These are phyloP conservation scores for Auriculariales sp. DNA, from an alignment of 768 basidiomycete genomes.

Conservation along the genomic window DNA sequence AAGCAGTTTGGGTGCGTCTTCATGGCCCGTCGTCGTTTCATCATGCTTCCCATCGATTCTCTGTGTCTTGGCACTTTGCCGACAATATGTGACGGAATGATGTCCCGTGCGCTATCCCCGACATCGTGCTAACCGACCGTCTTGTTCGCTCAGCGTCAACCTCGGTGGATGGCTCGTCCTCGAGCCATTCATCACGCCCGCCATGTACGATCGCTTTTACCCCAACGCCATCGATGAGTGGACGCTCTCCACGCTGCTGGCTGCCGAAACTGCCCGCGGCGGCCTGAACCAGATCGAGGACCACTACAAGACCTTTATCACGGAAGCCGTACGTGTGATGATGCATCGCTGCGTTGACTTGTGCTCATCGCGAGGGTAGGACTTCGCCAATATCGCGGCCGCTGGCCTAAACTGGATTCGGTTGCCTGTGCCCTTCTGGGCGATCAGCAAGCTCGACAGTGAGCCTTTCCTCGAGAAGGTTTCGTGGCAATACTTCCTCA, in stretches of 20 bases:
- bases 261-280: conserved; percentile 39
- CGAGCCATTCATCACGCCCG: conserved; percentile 66
- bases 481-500: conserved; percentile 72
- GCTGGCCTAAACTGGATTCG: conserved; percentile 80
- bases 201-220: conserved; percentile 42
- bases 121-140: neutral
- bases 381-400: conserved; percentile 78
- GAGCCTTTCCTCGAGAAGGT: conserved; percentile 67
- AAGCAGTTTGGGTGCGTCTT: conserved; percentile 39
- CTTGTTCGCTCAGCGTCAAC: conserved; percentile 34
- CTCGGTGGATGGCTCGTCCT: conserved; percentile 62
- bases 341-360: neutral
- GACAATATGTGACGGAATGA: neutral
- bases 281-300: conserved; percentile 51
- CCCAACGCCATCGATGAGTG: conserved; percentile 42
- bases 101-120: neutral
- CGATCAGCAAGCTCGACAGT: conserved; percentile 55
- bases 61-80: conserved; percentile 3
- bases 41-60: neutral
- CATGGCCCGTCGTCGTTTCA: neutral
- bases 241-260: conserved; percentile 52
- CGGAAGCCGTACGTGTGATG: conserved; percentile 2
- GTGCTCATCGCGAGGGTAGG: conserved; percentile 57
- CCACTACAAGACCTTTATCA: conserved; percentile 72
- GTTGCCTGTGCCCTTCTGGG: conserved; percentile 76